Conservation (phyloP, 2,329 filamentous ascomycete species). For the Domatiomyces catenatus region DNA sequence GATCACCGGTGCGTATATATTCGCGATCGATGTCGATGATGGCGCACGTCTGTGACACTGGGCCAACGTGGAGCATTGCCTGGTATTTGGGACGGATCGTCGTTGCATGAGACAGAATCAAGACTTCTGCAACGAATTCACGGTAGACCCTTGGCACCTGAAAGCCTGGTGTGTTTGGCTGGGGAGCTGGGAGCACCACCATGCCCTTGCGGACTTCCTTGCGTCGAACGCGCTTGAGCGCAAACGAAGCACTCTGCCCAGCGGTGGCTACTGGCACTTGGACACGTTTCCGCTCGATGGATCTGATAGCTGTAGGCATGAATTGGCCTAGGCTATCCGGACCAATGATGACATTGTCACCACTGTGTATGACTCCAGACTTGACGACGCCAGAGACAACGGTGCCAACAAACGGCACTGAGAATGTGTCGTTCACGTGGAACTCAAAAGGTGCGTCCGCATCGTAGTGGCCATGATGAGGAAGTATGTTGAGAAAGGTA, state of each 20-base stretch:
- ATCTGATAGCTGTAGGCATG: conserved; percentile 68
- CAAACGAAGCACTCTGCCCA: conserved; percentile 85
- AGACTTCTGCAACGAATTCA: conserved; percentile 71
- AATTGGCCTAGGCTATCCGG: conserved; percentile 87
- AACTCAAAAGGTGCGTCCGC: conserved; percentile 81
- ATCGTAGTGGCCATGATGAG: conserved; percentile 87
- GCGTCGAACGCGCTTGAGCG: conserved; percentile 68
- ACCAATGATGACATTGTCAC: conserved; percentile 78
- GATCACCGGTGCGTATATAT: conserved; percentile 83
- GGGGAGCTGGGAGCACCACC: conserved; percentile 69
- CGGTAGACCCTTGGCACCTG: conserved; percentile 48
- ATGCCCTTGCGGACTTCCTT: conserved; percentile 96
- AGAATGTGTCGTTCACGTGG: conserved; percentile 93
- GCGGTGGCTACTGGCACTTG: conserved; percentile 74
- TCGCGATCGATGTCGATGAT: conserved; percentile 97
- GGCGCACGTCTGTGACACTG: conserved; percentile 85
- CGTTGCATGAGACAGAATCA: conserved; percentile 89
- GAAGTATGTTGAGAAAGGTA: conserved; percentile 85
- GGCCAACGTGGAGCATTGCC: conserved; percentile 93
- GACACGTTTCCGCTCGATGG: conserved; percentile 89
- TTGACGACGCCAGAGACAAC: conserved; percentile 92
- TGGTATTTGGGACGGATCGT: conserved; percentile 96
- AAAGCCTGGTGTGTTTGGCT: not conserved
- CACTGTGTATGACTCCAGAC: conserved; percentile 69
- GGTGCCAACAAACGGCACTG: conserved; percentile 89